Conservation (phyloP, 2,329 filamentous ascomycete species). For the Pyricularia sp. region DNA sequence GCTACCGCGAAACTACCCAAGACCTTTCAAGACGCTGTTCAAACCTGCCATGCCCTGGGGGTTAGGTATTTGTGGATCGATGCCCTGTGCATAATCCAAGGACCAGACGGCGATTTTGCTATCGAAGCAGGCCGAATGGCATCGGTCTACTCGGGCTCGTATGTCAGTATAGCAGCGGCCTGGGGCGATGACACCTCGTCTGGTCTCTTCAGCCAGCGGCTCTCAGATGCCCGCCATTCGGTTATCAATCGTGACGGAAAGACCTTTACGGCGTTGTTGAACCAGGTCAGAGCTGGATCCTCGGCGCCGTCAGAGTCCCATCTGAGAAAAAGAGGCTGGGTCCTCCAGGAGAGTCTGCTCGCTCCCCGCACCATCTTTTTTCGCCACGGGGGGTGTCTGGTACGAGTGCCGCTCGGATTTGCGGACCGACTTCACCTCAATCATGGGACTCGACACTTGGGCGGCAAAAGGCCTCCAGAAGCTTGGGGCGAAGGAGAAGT, state of each 20-base stretch:
- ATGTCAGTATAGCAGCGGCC: constrained; percentile 3
- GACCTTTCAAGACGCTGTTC: constrained; percentile 9
- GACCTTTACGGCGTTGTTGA: constrained; percentile 24
- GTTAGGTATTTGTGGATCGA: constrained; percentile 7
- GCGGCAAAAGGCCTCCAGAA: no score
- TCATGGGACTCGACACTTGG: no score
- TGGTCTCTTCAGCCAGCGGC: background rate
- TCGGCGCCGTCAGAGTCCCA: no score
- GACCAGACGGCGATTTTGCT: constrained; percentile 6
- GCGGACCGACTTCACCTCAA: no score
- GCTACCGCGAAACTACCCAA: constrained; percentile 4
- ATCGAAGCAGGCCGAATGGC: constrained; percentile 7
- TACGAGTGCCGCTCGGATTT: constrained; percentile 4
- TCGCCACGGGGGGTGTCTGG: background rate
- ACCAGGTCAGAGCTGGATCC: constrained; percentile 5
- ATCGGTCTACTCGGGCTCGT: constrained; percentile 6
- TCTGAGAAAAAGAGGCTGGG: constrained; percentile 16
- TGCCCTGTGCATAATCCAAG: constrained; percentile 6
- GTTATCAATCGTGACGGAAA: constrained; percentile 13
- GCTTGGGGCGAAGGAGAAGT: no score
- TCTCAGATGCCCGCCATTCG: background rate
- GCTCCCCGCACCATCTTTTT: constrained; percentile 6
- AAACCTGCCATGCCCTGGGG: background rate
- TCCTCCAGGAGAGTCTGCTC: constrained; percentile 6
- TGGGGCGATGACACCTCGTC: background rate